These are phyloP conservation scores for Pseudonitzschia multistriata DNA, from an alignment of 108 stramenopile genomes.

Conservation along the genomic window DNA sequence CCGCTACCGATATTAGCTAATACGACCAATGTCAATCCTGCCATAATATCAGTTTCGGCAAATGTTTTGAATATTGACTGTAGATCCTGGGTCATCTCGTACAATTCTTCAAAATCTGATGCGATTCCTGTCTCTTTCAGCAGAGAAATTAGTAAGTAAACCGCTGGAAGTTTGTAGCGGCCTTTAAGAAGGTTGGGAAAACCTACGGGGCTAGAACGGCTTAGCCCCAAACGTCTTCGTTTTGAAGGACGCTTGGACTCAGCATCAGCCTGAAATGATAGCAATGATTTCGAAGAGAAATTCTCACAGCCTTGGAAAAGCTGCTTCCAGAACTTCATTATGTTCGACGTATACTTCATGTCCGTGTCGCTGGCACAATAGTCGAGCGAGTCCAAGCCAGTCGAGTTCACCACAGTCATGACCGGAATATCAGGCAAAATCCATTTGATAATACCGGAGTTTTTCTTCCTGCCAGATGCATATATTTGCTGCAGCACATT, in stretches of 20 bases:
- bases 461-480: not conserved
- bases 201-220: not conserved
- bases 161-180: slow-evolving; percentile 24
- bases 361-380: not conserved
- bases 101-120: slow-evolving; percentile 5
- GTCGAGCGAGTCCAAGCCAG: not conserved
- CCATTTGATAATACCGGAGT: slow-evolving; percentile 16
- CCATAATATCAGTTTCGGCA: slow-evolving; percentile 8
- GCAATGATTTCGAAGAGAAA: not conserved
- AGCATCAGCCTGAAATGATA: not conserved
- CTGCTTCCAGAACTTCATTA: slow-evolving; percentile 23
- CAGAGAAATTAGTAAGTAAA: slow-evolving; percentile 8
- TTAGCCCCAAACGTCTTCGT: slow-evolving; percentile 15
- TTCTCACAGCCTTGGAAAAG: slow-evolving; percentile 14
- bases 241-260: slow-evolving; percentile 16
- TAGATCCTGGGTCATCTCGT: not conserved
- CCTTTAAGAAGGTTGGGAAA: slow-evolving; percentile 8
- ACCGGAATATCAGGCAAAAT: slow-evolving; percentile 11
- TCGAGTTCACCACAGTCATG: not conserved
- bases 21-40: slow-evolving; percentile 25
- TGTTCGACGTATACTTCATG: not conserved
- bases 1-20: slow-evolving; percentile 6
- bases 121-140: slow-evolving; percentile 18
- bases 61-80: slow-evolving; percentile 22
- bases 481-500: slow-evolving; percentile 8